Evolutionary conservation across 148 eudicot genomes (phyloP).

Genomic region (Persicaria tinctoria): DNA sequence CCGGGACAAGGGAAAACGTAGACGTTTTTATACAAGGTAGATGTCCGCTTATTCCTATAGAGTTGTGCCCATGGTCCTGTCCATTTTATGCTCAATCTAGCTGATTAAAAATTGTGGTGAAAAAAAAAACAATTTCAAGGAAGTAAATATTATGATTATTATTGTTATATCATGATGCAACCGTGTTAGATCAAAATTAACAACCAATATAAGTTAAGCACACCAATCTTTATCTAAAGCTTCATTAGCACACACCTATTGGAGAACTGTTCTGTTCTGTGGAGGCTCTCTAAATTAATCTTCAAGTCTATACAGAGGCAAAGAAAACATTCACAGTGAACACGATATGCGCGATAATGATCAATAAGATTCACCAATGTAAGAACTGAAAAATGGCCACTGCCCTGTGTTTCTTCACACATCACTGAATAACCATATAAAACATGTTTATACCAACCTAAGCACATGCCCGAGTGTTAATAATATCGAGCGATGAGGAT

Average conservation of each 20-base stretch:
- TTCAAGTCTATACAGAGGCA: too few relatives aligned
- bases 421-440: background rate
- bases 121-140: too few relatives aligned
- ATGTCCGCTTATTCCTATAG: too few relatives aligned
- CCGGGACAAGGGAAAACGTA: too few relatives aligned
- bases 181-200: background rate
- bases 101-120: too few relatives aligned
- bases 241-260: background rate
- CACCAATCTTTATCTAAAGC: background rate
- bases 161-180: background rate
- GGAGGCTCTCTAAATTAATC: too few relatives aligned
- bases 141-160: too few relatives aligned
- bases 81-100: too few relatives aligned
- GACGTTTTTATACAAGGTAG: too few relatives aligned
- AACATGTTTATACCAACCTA: constrained; percentile 2
- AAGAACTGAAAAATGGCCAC: background rate
- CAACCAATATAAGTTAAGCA: background rate
- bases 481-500: background rate
- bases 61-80: too few relatives aligned
- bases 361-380: constrained; percentile 3
- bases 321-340: background rate
- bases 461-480: background rate
- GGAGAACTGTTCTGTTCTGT: too few relatives aligned
- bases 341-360: background rate
- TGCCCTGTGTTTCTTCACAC: background rate